Conservation (phyloP, 768 basidiomycete genomes). For the Kwoniella dejecticola region DNA sequence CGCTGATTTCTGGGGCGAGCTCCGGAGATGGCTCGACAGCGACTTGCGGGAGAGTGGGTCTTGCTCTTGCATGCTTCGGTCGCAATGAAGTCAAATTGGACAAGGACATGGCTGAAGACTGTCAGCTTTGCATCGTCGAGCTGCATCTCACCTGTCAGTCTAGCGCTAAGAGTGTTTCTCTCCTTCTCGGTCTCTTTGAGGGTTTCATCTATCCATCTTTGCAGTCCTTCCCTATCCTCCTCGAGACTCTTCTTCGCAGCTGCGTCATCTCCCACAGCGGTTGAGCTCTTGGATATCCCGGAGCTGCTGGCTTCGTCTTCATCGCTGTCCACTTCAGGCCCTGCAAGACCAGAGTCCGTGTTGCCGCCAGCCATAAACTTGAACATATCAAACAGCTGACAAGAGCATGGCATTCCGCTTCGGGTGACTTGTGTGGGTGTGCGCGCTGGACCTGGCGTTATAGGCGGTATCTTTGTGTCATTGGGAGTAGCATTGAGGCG, state of each 20-base stretch:
- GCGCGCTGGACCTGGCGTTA: background rate
- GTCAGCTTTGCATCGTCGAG: conserved; percentile 4
- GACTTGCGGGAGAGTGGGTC: conserved; percentile 6
- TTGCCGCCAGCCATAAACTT: conserved; percentile 36
- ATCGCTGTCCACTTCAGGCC: conserved; percentile 23
- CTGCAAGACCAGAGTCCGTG: conserved; percentile 1
- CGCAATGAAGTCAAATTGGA: conserved; percentile 21
- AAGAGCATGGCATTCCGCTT: conserved; percentile 16
- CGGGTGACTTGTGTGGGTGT: conserved; percentile 5
- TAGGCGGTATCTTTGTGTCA: conserved; percentile 1
- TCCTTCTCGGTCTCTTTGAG: conserved; percentile 14
- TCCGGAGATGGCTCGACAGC: background rate
- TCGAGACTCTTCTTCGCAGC: background rate
- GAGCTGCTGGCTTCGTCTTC: conserved; percentile 18
- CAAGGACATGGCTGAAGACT: conserved; percentile 21
- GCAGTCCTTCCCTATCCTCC: background rate
- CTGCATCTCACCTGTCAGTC: conserved; percentile 33
- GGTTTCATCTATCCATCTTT: conserved; percentile 31
- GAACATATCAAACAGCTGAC: conserved; percentile 39
- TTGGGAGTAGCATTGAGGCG: background rate
- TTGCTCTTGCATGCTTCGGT: conserved; percentile 6
- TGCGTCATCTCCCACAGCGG: background rate
- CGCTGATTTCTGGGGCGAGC: background rate
- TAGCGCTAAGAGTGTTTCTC: conserved; percentile 23
- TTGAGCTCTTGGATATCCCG: background rate